Evolutionary conservation across 768 basidiomycete genomes (phyloP), one percentile per base, ranked within the genome.

Genomic region (Hemileccinum impolitum): DNA sequence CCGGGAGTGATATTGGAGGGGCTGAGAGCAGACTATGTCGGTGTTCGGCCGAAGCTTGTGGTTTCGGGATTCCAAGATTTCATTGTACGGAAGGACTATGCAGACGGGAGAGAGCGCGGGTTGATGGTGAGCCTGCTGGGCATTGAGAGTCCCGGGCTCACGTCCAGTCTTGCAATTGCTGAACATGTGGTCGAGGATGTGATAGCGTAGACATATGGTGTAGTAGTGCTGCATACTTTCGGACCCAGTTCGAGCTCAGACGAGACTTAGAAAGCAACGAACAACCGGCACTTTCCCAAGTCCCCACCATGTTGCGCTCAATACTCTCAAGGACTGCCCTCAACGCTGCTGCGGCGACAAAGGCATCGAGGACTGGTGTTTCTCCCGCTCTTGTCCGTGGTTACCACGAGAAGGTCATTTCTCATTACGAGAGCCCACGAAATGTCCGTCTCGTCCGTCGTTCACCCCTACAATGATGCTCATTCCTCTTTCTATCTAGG

Each of bases 331-430:
- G 74, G 57, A 63, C 81, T 40, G 54, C 80, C 37, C 67, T 80
- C 63, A 68, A 67, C 57, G 51, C 59, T 52, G 67, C 73, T 56
- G 68, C 79, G 50, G 76, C 79, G 54, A 70, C 75, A 32, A 68
- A 56, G 44, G 58, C 70, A 37, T 53, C 72, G 26, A 73, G 72
- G 47, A 56, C 72, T 28, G 62, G 70, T 23, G 46, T 77, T 11
- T 69, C 76, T 3, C 81, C 85, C n/a, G 62, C 78, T 17, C 66
- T 79, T 46, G 73, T 77, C 58, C 83, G 94, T 60, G 77, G 74
- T 5, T 97, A 97, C 66, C 94, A 97, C 65, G 92, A 94, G 69
- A 96, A 97, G 63, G 95, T 98, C 43, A 92, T 94, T 56, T 88
- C 90, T 21, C 96, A 98, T 73, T 98, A 98, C 70, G 95, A 98